A percentile compares a stretch with the other conserved stretches of the same genome.
Conservation (phyloP, 164 flowering plant genomes). For the grape (Vitis vinifera) region ASM3070453v1 NC_081823.1:2522001-2522500, state of each 20-base stretch:
- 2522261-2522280: conserved; percentile 64
- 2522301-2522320: conserved; percentile 55
- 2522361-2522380: conserved; percentile 58
- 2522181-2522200: conserved; percentile 71
- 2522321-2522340: conserved; percentile 68
- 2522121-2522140: conserved; percentile 52
- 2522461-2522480: conserved; percentile 75
- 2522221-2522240: conserved; percentile 50
- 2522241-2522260: conserved; percentile 69
- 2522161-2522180: conserved; percentile 71
- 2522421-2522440: conserved; percentile 53
- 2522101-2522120: conserved; percentile 64
- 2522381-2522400: conserved; percentile 61
- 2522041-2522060: conserved; percentile 63
- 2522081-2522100: conserved; percentile 69
- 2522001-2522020: conserved; percentile 73
- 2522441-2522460: conserved; percentile 47
- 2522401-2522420: conserved; percentile 73
- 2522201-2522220: conserved; percentile 63
- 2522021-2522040: conserved; percentile 74
- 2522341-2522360: conserved; percentile 50
- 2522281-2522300: conserved; percentile 39
- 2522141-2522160: conserved; percentile 43
- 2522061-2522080: conserved; percentile 50
- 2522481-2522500: conserved; percentile 55